Conservation (phyloP, 495 filamentous ascomycete genomes). For the Lasiosphaeria hispida region DNA sequence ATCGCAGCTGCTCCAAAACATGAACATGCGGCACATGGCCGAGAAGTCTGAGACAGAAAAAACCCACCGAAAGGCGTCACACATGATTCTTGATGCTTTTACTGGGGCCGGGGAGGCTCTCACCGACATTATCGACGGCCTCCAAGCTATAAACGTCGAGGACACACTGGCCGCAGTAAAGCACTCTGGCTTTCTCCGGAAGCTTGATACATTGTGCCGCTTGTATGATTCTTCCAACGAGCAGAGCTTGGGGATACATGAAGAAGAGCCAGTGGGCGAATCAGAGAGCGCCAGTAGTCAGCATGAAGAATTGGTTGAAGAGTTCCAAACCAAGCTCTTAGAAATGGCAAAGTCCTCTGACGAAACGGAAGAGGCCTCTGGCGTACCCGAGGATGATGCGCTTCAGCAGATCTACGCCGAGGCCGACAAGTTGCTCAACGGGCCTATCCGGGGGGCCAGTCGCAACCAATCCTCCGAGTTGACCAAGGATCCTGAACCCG, state of each 20-base stretch:
- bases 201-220: not conserved
- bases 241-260: not conserved
- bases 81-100: conserved; percentile 1
- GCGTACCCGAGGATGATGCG: no score
- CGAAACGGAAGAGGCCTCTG: not conserved
- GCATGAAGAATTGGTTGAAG: not conserved
- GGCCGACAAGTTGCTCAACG: conserved; percentile 14
- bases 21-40: conserved; percentile 14
- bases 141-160: not conserved
- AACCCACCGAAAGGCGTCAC: conserved; percentile 6
- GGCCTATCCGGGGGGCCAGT: not conserved
- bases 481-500: no score
- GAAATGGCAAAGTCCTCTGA: not conserved
- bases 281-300: not conserved
- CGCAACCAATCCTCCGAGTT: not conserved
- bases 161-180: not conserved
- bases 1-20: conserved; percentile 11
- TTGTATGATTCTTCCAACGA: not conserved
- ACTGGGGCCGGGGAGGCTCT: conserved; percentile 10
- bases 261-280: not conserved
- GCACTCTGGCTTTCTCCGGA: not conserved
- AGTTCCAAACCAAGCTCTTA: not conserved
- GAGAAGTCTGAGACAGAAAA: conserved; percentile 3
- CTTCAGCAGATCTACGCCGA: not conserved
- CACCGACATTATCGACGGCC: not conserved